These are phyloP conservation scores for Helicocarpus griseus DNA, from an alignment of 2,329 filamentous ascomycete genomes.

Conservation along the genomic window DNA sequence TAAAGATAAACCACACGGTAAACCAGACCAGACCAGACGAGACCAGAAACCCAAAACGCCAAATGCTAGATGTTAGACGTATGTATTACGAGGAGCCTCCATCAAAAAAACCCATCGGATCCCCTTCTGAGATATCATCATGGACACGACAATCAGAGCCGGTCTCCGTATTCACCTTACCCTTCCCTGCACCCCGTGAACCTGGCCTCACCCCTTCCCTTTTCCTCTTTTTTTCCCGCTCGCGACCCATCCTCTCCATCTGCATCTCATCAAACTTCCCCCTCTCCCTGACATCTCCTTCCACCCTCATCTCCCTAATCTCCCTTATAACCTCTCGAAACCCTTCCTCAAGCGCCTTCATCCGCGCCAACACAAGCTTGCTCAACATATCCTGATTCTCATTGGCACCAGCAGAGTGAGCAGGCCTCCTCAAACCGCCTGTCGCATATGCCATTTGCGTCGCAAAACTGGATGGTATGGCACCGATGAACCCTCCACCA, in stretches of 20 bases:
- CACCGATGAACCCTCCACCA: slow-evolving; percentile 51
- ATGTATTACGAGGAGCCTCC: neutral
- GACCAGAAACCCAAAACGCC: too few species aligned
- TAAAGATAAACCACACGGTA: neutral
- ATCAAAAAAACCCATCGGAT: too few species aligned
- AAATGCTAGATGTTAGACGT: neutral
- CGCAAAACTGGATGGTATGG: slow-evolving; percentile 65
- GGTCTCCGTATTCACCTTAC: neutral
- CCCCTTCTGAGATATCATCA: too few species aligned
- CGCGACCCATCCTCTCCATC: neutral
- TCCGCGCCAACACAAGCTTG: slow-evolving; percentile 72
- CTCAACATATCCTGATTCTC: slow-evolving; percentile 63
- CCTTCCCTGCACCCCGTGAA: neutral
- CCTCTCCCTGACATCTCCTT: slow-evolving; percentile 15
- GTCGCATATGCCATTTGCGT: slow-evolving; percentile 70
- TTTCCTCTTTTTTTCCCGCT: neutral
- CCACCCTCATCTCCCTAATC: slow-evolving; percentile 54
- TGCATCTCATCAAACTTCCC: neutral
- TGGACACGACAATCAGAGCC: neutral
- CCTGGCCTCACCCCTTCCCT: neutral
- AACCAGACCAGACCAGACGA: neutral
- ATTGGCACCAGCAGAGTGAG: slow-evolving; percentile 22
- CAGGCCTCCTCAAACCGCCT: slow-evolving; percentile 45
- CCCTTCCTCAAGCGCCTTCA: slow-evolving; percentile 88
- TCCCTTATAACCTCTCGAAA: slow-evolving; percentile 80